Evolutionary conservation across 768 basidiomycete genomes (phyloP).

Genomic region (Lentinus tigrinus): DNA sequence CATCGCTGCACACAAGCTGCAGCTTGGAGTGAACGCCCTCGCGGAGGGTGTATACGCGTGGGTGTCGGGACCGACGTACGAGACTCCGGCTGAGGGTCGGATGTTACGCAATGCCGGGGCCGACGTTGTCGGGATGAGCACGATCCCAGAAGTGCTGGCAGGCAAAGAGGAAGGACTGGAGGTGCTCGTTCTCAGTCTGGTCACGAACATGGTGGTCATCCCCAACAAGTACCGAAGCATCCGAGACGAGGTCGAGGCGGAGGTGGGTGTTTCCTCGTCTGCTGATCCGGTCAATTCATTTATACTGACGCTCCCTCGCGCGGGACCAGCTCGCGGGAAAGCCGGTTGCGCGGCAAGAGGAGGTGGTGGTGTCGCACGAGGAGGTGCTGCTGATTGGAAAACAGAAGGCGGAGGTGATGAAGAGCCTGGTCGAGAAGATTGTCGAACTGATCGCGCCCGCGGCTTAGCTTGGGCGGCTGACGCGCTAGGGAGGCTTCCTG

Average conservation of each 20-base stretch:
- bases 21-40: slow-evolving; percentile 51
- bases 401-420: slow-evolving; percentile 72
- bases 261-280: slow-evolving; percentile 46
- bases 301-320: neutral
- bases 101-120: slow-evolving; percentile 74
- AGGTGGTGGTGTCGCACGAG: slow-evolving; percentile 66
- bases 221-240: slow-evolving; percentile 66
- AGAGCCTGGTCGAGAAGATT: slow-evolving; percentile 63
- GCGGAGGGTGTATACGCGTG: slow-evolving; percentile 87
- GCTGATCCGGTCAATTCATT: slow-evolving; percentile 1
- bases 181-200: slow-evolving; percentile 77
- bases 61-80: slow-evolving; percentile 90
- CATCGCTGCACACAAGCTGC: slow-evolving; percentile 64
- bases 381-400: slow-evolving; percentile 71
- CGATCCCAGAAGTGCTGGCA: slow-evolving; percentile 84
- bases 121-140: slow-evolving; percentile 94
- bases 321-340: slow-evolving; percentile 58
- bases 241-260: slow-evolving; percentile 72
- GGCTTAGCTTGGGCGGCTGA: slow-evolving; percentile 8
- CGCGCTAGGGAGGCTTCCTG: slow-evolving; percentile 4
- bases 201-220: slow-evolving; percentile 84
- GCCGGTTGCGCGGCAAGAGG: slow-evolving; percentile 38
- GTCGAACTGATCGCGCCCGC: slow-evolving; percentile 36
- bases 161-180: slow-evolving; percentile 75
- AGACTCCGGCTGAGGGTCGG: slow-evolving; percentile 83